phyloP scores from a whole-genome alignment of 148 eudicot species.

The Rheum nobile region DNA sequence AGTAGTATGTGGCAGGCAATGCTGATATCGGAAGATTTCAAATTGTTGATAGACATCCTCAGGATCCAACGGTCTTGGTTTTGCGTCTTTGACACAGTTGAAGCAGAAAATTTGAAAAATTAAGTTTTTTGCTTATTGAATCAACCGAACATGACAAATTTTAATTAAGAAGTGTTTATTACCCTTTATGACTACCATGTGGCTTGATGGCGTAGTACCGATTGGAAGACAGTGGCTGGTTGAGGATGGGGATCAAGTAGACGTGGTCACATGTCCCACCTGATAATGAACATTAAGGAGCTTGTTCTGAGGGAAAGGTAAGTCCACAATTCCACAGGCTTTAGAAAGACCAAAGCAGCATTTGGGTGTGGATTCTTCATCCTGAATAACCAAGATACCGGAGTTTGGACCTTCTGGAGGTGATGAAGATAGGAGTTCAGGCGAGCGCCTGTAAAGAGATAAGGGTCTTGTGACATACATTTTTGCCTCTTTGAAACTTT shows the following conservation, averaged over 20 bases:
- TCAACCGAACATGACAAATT: background rate
- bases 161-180: background rate
- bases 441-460: conserved; percentile 15
- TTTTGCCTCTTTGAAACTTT: too few relatives aligned
- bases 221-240: conserved; percentile 22
- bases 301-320: conserved; percentile 37
- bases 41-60: conserved; percentile 53
- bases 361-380: conserved; percentile 11
- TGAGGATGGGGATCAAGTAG: conserved; percentile 26
- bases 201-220: conserved; percentile 27
- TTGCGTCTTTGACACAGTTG: conserved; percentile 24
- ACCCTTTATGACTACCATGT: conserved; percentile 26
- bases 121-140: too few relatives aligned
- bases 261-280: conserved; percentile 17
- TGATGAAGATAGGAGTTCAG: conserved; percentile 10
- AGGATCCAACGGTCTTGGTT: conserved; percentile 49
- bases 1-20: conserved; percentile 6
- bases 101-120: conserved; percentile 36
- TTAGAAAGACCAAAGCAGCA: conserved; percentile 19
- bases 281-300: conserved; percentile 13
- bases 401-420: conserved; percentile 30
- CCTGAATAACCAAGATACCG: conserved; percentile 24
- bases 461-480: conserved; percentile 31
- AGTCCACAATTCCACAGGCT: conserved; percentile 7
- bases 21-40: conserved; percentile 16